Percentiles rank a stretch among this genome's conserved stretches.
Conservation (phyloP, 352 stramenopile genomes). For the Elongisporangium prolatum region DNA sequence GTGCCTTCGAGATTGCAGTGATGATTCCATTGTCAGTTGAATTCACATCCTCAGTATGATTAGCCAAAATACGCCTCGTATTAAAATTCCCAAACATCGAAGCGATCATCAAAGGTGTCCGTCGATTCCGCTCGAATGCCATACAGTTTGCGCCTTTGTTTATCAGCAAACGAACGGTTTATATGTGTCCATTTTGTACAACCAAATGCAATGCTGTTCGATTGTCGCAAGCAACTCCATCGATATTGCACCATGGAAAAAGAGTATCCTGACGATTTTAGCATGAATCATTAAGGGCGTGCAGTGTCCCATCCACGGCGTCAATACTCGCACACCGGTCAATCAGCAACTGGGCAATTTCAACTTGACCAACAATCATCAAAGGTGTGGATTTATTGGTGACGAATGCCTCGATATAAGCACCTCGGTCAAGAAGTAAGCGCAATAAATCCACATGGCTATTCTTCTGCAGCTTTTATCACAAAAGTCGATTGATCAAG, state of each 20-base stretch:
- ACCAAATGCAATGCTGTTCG: too few species aligned
- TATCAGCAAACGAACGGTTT: background rate
- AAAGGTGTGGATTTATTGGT: too few species aligned
- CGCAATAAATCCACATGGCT: too few species aligned
- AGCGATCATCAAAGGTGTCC: slow-evolving; percentile 2
- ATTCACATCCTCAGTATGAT: slow-evolving; percentile 5
- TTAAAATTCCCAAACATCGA: slow-evolving; percentile 5
- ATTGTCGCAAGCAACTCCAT: too few species aligned
- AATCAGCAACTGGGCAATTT: too few species aligned
- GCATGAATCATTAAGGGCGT: background rate
- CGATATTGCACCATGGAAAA: background rate
- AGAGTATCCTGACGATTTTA: background rate
- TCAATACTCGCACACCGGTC: background rate
- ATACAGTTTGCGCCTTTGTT: background rate
- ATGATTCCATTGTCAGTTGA: too few species aligned
- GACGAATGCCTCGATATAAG: too few species aligned
- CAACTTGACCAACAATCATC: too few species aligned
- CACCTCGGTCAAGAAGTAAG: too few species aligned
- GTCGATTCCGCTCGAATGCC: background rate
- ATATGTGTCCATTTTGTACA: background rate
- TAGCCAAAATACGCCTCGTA: slow-evolving; percentile 5
- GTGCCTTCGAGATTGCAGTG: too few species aligned
- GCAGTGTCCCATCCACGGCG: background rate
- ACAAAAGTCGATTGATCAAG: too few species aligned
- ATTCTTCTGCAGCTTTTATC: too few species aligned